Percentiles rank a stretch among this genome's conserved stretches.
phyloP scores from a whole-genome alignment of 176 grass and related monocot genomes.

The Miscanthus lutarioriparius region DNA sequence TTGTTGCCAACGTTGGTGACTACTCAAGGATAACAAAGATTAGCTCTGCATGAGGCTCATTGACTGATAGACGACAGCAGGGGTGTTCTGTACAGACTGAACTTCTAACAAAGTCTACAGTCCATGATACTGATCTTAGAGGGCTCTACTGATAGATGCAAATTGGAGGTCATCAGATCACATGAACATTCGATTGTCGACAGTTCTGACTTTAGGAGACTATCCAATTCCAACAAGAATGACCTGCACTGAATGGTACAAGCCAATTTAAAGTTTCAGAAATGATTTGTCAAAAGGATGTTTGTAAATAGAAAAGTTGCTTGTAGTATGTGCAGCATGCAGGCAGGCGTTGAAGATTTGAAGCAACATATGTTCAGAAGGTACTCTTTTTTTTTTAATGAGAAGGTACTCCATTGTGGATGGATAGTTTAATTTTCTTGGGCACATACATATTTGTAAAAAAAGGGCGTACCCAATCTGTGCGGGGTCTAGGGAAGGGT shows the following conservation, averaged over 20 bases:
- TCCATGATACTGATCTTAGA: slow-evolving; percentile 16
- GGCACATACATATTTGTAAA: not conserved
- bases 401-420: not conserved
- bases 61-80: not conserved
- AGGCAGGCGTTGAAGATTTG: not conserved
- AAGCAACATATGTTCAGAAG: not conserved
- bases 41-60: slow-evolving; percentile 42
- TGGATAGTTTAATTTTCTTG: slow-evolving; percentile 4
- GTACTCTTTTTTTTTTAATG: not conserved
- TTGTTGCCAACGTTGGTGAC: slow-evolving; percentile 91
- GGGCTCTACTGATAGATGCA: not conserved
- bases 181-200: not conserved
- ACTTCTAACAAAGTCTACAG: slow-evolving; percentile 22
- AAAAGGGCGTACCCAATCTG: too few species aligned
- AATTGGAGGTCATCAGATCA: not conserved
- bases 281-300: not conserved
- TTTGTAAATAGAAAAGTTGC: not conserved
- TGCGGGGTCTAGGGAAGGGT: too few species aligned
- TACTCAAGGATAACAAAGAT: slow-evolving; percentile 77
- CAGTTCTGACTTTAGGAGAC: not conserved
- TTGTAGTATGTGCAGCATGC: not conserved
- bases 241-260: not conserved
- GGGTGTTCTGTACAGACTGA: not conserved
- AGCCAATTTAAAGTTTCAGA: slow-evolving; percentile 10
- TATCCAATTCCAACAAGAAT: not conserved